Evolutionary conservation across 1,284 basidiomycete species (phyloP).

Genomic region (Pholiota adiposa): DNA sequence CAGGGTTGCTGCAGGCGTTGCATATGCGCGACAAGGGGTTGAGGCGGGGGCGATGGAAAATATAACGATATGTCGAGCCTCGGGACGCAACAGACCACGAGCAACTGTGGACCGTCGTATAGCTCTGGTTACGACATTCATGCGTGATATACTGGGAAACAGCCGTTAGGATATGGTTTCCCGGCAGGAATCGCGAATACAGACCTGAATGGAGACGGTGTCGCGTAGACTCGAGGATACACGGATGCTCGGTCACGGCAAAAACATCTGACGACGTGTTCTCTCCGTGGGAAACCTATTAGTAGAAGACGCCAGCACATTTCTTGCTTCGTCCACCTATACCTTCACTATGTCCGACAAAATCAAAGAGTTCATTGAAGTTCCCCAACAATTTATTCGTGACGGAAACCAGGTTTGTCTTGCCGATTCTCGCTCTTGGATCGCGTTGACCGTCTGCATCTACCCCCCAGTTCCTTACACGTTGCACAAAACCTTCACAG

Average conservation of each 20-base stretch:
- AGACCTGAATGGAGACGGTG: not conserved
- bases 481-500: conserved; percentile 97
- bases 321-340: conserved; percentile 19
- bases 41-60: conserved; percentile 4
- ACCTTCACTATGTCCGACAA: conserved; percentile 79
- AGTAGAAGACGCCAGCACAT: conserved; percentile 29
- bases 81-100: conserved; percentile 20
- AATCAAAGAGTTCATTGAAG: conserved; percentile 88
- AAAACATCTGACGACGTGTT: conserved; percentile 28
- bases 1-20: conserved; percentile 6
- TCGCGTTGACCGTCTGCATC: conserved; percentile 3
- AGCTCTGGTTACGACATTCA: conserved; percentile 56
- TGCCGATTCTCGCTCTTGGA: not conserved
- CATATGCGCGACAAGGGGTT: conserved; percentile 4
- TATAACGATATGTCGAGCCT: conserved; percentile 14
- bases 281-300: conserved; percentile 32
- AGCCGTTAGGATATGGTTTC: not conserved
- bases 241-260: not conserved
- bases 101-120: conserved; percentile 37
- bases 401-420: conserved; percentile 88
- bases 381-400: conserved; percentile 90
- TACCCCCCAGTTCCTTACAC: conserved; percentile 80
- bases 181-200: not conserved
- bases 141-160: conserved; percentile 36
- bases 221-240: not conserved